Conservation (phyloP, 257 asterid species). For the Solanum raphanifolium region DNA sequence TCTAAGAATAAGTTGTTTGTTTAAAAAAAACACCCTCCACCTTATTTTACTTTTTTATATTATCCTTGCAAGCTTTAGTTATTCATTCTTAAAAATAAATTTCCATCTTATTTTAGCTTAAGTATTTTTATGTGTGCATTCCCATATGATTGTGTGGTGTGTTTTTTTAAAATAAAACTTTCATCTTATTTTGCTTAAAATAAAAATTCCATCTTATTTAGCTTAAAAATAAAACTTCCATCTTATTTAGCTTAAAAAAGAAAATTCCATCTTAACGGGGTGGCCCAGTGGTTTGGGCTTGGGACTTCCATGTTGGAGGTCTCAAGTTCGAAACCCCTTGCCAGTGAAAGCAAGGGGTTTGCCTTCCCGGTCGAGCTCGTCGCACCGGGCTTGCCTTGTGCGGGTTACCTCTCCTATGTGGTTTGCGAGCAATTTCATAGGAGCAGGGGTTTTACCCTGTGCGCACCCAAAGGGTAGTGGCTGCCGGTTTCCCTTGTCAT, state of each 20-base stretch:
- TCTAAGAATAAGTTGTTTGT: background rate
- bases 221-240: too few species aligned
- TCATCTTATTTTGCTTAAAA: background rate
- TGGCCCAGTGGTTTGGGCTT: too few species aligned
- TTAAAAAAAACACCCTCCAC: background rate
- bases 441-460: background rate
- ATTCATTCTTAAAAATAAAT: background rate
- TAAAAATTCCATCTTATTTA: too few species aligned
- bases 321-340: too few species aligned
- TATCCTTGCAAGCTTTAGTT: background rate
- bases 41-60: background rate
- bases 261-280: too few species aligned
- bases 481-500: background rate
- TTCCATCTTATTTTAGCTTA: background rate
- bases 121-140: background rate
- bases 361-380: background rate
- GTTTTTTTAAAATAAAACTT: background rate
- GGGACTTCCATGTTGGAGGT: too few species aligned
- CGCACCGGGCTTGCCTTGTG: background rate
- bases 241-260: too few species aligned
- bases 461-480: background rate
- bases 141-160: background rate
- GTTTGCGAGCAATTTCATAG: background rate
- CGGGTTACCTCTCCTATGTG: background rate
- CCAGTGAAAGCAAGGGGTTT: too few species aligned